A percentile compares a stretch with the other conserved stretches of the same genome.
Conservation (phyloP, 306 rosid genomes). For the Cicer pinnatifidum region DNA sequence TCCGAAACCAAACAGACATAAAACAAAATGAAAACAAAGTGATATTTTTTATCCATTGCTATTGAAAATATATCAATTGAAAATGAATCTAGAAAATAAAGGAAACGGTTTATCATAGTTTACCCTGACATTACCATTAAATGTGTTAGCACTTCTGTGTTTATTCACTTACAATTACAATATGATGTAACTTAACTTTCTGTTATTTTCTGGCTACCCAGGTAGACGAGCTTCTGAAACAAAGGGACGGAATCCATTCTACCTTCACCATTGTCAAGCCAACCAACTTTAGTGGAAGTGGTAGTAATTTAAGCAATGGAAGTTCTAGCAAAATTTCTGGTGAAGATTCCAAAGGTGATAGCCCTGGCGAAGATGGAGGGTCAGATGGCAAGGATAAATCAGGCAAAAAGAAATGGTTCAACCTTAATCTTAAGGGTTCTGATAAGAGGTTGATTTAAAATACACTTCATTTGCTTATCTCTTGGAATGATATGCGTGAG, state of each 20-base stretch:
- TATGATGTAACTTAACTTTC: conserved; percentile 8
- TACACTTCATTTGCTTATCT: conserved; percentile 37
- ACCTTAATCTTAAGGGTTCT: conserved; percentile 74
- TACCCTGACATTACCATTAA: not conserved
- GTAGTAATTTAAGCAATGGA: conserved; percentile 69
- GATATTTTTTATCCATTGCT: not conserved
- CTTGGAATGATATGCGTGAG: conserved; percentile 38
- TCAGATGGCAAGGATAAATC: conserved; percentile 91
- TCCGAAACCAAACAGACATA: not conserved
- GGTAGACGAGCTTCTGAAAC: conserved; percentile 98
- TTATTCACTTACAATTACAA: not conserved
- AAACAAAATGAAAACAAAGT: not conserved
- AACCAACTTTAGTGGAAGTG: conserved; percentile 47
- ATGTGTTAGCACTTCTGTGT: not conserved
- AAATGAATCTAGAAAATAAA: not conserved
- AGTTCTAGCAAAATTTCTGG: conserved; percentile 70
- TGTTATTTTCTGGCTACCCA: conserved; percentile 45
- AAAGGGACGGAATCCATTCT: conserved; percentile 81
- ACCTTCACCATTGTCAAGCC: conserved; percentile 65
- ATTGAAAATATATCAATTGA: not conserved
- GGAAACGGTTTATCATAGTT: not conserved
- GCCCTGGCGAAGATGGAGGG: conserved; percentile 81
- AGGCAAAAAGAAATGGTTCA: conserved; percentile 92
- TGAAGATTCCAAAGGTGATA: conserved; percentile 68
- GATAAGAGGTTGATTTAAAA: conserved; percentile 59